Conservation (phyloP, 495 filamentous ascomycete genomes). For the Penicillium canescens region DNA sequence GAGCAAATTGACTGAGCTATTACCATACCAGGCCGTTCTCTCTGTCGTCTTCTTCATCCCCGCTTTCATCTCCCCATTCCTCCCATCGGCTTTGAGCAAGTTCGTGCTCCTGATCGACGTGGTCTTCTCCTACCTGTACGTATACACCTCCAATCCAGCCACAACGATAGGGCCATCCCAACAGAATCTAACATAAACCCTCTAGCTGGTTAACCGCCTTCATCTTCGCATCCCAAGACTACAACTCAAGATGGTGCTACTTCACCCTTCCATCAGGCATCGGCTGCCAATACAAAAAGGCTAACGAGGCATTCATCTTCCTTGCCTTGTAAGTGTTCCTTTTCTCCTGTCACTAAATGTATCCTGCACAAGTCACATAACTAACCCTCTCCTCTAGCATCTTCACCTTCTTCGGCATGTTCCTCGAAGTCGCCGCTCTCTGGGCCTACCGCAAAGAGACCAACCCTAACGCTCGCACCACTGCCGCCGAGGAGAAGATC, state of each 20-base stretch:
- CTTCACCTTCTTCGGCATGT: conserved; percentile 50
- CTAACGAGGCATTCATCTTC: conserved; percentile 61
- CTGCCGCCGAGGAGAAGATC: conserved; percentile 27
- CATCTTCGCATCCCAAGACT: conserved; percentile 59
- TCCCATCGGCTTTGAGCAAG: conserved; percentile 41
- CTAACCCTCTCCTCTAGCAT: conserved; percentile 20
- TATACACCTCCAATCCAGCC: background rate
- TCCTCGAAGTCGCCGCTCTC: conserved; percentile 53
- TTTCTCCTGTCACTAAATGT: background rate
- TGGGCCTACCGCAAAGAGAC: conserved; percentile 43
- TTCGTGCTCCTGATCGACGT: conserved; percentile 56
- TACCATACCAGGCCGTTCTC: conserved; percentile 43
- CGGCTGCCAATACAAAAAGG: conserved; percentile 38
- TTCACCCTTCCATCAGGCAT: conserved; percentile 32
- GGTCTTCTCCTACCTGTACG: conserved; percentile 62
- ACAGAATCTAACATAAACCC: conserved; percentile 15
- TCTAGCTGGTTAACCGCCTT: conserved; percentile 59
- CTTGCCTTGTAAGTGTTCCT: conserved; percentile 55
- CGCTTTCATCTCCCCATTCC: conserved; percentile 54
- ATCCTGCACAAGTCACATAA: no score
- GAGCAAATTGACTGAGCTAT: background rate
- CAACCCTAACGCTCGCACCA: background rate
- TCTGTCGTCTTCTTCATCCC: conserved; percentile 60
- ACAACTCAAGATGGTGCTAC: conserved; percentile 40
- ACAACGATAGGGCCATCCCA: no score